These are phyloP conservation scores for Stipa capillata DNA, from an alignment of 176 grass and related monocot genomes.

Conservation along the genomic window DNA sequence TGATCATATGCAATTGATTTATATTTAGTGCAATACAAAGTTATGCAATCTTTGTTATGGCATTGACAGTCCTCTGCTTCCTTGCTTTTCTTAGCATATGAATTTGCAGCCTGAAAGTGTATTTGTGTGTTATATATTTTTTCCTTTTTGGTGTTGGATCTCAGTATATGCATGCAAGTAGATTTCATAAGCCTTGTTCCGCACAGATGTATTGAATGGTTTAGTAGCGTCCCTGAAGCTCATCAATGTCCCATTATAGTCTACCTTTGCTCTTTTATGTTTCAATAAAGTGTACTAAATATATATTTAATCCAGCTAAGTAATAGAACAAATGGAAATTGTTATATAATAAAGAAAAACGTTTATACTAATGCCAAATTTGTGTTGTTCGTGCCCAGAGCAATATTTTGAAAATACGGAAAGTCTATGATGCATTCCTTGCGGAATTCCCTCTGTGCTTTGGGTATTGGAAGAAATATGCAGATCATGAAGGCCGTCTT, in stretches of 20 bases:
- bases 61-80: background rate
- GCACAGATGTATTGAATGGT: background rate
- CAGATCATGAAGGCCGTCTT: conserved; percentile 84
- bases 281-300: background rate
- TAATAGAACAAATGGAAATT: background rate
- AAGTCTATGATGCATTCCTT: conserved; percentile 95
- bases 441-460: conserved; percentile 91
- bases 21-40: background rate
- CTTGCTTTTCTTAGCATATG: background rate
- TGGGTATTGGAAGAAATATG: conserved; percentile 99
- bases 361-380: conserved; percentile 1
- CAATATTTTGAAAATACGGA: conserved; percentile 67
- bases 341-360: background rate
- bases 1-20: background rate
- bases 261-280: background rate
- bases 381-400: conserved; percentile 34
- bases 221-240: background rate
- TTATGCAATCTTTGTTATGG: background rate
- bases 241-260: background rate
- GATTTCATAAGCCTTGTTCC: background rate
- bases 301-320: background rate
- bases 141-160: background rate
- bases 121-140: background rate
- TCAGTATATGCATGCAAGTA: background rate
- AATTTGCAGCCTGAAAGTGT: background rate